Conservation (phyloP, 2,329 filamentous ascomycete species). For the Botrytis sinoallii region DNA sequence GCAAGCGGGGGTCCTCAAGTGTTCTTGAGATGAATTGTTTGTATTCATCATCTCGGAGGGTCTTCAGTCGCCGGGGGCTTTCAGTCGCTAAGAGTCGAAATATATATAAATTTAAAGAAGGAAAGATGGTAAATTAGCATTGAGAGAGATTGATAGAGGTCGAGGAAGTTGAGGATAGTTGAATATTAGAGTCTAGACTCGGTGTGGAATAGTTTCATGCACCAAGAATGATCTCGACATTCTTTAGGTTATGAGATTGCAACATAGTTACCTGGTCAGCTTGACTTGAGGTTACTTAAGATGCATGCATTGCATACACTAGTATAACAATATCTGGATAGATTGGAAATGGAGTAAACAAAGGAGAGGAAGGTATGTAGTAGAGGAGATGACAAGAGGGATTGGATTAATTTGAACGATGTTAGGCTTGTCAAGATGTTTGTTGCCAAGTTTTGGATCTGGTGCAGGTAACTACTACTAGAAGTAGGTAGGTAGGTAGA, state of each 20-base stretch:
- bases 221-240: not conserved
- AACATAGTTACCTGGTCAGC: constrained; percentile 10
- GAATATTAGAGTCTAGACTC: not conserved
- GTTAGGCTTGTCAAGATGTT: not conserved
- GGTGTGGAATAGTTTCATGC: not conserved
- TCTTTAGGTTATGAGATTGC: not conserved
- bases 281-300: not conserved
- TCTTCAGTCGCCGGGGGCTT: not conserved
- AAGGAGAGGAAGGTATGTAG: not conserved
- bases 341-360: not conserved
- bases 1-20: not conserved
- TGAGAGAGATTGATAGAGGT: not conserved
- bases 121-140: no score
- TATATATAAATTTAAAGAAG: not conserved
- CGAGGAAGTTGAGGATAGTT: not conserved
- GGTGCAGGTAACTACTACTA: not conserved
- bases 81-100: not conserved
- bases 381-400: not conserved
- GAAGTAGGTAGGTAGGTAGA: not conserved
- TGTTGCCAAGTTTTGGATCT: not conserved
- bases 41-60: not conserved
- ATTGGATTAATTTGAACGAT: not conserved
- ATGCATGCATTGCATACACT: not conserved
- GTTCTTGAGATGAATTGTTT: not conserved
- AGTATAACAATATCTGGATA: not conserved